A percentile compares a stretch with the other conserved stretches of the same genome.
Evolutionary conservation across 169 alveolate species (phyloP).

Genomic region (Plasmodium chabaudi): DNA sequence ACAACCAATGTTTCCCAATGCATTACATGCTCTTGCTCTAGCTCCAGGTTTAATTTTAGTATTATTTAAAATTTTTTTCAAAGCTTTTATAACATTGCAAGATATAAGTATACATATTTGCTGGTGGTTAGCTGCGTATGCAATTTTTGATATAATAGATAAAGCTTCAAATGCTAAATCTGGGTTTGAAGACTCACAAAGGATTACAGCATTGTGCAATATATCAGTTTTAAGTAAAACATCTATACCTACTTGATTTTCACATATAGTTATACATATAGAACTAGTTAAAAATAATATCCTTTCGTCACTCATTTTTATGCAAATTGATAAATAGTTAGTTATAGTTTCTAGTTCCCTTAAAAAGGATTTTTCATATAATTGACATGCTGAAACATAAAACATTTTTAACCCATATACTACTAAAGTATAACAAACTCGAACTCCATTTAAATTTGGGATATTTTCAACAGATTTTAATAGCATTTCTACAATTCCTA

Average conservation of each 20-base stretch:
- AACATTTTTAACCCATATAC: conserved; percentile 76
- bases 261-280: conserved; percentile 77
- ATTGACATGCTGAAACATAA: conserved; percentile 72
- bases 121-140: conserved; percentile 86
- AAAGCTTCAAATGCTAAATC: conserved; percentile 88
- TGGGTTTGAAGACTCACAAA: conserved; percentile 77
- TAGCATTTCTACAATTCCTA: conserved; percentile 56
- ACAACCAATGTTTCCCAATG: conserved; percentile 91
- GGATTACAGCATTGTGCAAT: conserved; percentile 70
- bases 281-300: conserved; percentile 70
- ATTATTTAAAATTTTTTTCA: conserved; percentile 86
- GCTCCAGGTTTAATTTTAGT: conserved; percentile 84
- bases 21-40: conserved; percentile 90
- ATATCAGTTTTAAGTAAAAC: conserved; percentile 74
- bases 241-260: conserved; percentile 74
- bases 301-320: conserved; percentile 67
- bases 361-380: conserved; percentile 75
- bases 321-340: conserved; percentile 75
- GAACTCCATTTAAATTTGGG: conserved; percentile 75
- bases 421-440: conserved; percentile 75
- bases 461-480: conserved; percentile 66
- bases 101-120: conserved; percentile 85
- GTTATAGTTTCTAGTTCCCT: conserved; percentile 73
- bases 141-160: conserved; percentile 89
- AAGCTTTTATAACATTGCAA: conserved; percentile 83